Evolutionary conservation across 2,329 filamentous ascomycete species (phyloP).

Genomic region (Nothomitra cinnamomea): DNA sequence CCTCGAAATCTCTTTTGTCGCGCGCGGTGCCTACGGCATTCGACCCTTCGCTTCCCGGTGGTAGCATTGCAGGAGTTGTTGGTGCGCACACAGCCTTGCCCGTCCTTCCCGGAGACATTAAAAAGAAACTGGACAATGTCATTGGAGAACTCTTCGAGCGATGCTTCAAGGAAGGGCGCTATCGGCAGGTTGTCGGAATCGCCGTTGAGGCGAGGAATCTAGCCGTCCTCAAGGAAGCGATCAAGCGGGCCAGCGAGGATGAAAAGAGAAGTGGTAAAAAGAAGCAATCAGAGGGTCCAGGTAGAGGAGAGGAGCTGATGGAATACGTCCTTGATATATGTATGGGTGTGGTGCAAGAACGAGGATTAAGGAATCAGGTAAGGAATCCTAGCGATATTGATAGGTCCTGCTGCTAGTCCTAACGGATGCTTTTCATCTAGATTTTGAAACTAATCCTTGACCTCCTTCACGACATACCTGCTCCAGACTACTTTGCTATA

Average conservation of each 20-base stretch:
- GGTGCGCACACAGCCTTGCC: conserved; percentile 40
- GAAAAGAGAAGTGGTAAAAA: conserved; percentile 51
- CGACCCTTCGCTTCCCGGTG: conserved; percentile 37
- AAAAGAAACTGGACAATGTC: conserved; percentile 63
- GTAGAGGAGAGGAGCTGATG: conserved; percentile 78
- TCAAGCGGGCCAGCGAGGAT: conserved; percentile 75
- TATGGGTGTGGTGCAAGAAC: conserved; percentile 95
- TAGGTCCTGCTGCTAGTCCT: conserved; percentile 7
- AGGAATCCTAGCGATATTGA: conserved; percentile 1
- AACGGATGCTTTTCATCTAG: conserved; percentile 28
- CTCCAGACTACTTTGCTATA: conserved; percentile 93
- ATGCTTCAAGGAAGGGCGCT: conserved; percentile 72
- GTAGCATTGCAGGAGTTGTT: conserved; percentile 35
- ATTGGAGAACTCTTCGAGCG: conserved; percentile 83
- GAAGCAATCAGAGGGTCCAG: conserved; percentile 34
- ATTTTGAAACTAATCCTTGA: conserved; percentile 88
- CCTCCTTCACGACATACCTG: conserved; percentile 81
- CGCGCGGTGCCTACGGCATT: conserved; percentile 46
- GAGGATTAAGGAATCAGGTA: conserved; percentile 59
- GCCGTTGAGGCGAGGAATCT: conserved; percentile 89
- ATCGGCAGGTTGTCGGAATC: conserved; percentile 91
- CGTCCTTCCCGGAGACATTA: conserved; percentile 54
- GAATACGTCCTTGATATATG: conserved; percentile 92
- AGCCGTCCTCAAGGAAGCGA: conserved; percentile 69
- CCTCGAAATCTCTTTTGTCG: conserved; percentile 89